These are phyloP conservation scores for Opeltia flavorubescens DNA, from an alignment of 495 filamentous ascomycete species.

Conservation along the genomic window DNA sequence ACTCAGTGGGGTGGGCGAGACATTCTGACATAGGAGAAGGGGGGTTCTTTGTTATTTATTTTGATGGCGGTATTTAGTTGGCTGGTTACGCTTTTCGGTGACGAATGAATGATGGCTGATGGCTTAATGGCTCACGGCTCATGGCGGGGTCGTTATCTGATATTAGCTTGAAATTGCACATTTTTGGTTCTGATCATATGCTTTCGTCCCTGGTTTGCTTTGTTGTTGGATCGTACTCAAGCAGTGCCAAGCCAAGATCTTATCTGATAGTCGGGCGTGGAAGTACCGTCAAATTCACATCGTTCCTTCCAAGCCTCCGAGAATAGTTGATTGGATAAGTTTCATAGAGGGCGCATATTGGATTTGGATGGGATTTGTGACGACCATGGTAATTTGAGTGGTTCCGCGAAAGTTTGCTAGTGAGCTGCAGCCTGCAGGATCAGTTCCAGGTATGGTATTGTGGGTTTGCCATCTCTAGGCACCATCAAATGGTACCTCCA, in stretches of 20 bases:
- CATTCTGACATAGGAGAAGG: slow-evolving; percentile 30
- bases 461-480: neutral
- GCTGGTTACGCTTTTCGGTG: too few species aligned
- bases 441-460: too few species aligned
- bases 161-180: too few species aligned
- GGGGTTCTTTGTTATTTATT: too few species aligned
- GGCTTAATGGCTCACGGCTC: neutral
- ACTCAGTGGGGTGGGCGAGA: slow-evolving; percentile 51
- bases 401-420: neutral
- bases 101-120: neutral
- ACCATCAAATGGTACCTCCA: neutral
- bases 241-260: neutral
- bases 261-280: neutral
- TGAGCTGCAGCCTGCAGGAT: too few species aligned
- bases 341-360: too few species aligned
- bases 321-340: too few species aligned
- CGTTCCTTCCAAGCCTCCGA: too few species aligned
- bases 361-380: too few species aligned
- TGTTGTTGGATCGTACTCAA: neutral
- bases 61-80: neutral
- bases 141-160: neutral
- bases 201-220: neutral
- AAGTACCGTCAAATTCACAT: too few species aligned
- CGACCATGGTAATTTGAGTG: too few species aligned
- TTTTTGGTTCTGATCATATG: too few species aligned